phyloP scores from a whole-genome alignment of 345 rosid species.

The Viola odorata region DNA sequence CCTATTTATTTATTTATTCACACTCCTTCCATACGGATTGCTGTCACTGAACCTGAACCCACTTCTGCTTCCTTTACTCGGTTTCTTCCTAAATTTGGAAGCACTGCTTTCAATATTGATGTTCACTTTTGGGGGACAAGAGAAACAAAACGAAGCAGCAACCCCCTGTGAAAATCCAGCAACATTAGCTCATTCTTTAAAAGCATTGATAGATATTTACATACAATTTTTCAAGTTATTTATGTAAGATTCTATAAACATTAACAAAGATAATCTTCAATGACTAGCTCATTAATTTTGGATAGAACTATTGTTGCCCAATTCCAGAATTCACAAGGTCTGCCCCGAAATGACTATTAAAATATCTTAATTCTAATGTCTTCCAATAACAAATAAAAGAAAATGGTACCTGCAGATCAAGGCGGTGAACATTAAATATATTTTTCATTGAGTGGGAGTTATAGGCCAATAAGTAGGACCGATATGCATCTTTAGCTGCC shows the following conservation, averaged over 20 bases:
- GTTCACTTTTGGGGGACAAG: constrained; percentile 80
- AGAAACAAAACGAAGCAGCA: constrained; percentile 86
- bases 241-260: neutral
- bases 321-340: neutral
- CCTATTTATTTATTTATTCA: no score
- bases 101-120: constrained; percentile 83
- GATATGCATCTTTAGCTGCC: constrained; percentile 92
- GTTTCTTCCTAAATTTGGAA: constrained; percentile 72
- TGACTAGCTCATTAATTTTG: neutral
- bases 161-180: constrained; percentile 55
- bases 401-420: constrained; percentile 70
- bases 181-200: neutral
- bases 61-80: constrained; percentile 39
- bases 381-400: neutral
- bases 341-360: no score
- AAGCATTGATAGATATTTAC: neutral
- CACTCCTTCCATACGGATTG: constrained; percentile 67
- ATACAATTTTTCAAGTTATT: neutral
- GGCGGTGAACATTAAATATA: constrained; percentile 87
- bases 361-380: no score
- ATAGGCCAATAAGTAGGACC: constrained; percentile 84
- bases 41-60: constrained; percentile 57
- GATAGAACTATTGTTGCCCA: neutral
- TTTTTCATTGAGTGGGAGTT: constrained; percentile 96
- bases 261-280: neutral